Evolutionary conservation across 306 rosid species (phyloP).

Genomic region (Begonia masoniana): DNA sequence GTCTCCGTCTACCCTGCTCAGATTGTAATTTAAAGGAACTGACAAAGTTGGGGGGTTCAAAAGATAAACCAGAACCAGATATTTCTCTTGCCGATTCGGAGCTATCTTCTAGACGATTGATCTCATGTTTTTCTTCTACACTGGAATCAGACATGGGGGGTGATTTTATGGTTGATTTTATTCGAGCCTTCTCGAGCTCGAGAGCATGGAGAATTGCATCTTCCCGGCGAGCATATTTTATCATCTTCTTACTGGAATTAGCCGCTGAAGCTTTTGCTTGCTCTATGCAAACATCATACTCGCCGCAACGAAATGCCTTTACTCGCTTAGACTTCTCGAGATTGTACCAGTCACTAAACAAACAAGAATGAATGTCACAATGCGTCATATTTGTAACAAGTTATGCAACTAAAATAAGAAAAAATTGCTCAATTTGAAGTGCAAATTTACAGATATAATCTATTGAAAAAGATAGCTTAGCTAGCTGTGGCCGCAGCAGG

Average conservation of each 20-base stretch:
- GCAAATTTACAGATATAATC: neutral
- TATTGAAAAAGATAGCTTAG: too few species aligned
- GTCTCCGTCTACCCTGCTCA: conserved; percentile 67
- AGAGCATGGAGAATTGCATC: conserved; percentile 98
- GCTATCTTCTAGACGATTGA: conserved; percentile 49
- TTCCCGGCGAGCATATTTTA: conserved; percentile 95
- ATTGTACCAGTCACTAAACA: conserved; percentile 89
- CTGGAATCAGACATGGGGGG: conserved; percentile 38
- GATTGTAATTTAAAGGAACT: conserved; percentile 54
- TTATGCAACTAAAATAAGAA: neutral
- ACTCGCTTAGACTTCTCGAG: conserved; percentile 91
- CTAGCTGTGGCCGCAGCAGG: too few species aligned
- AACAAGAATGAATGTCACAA: neutral
- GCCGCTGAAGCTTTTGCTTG: conserved; percentile 83
- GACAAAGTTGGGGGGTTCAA: conserved; percentile 74
- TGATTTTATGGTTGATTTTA: conserved; percentile 35
- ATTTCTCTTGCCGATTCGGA: conserved; percentile 72
- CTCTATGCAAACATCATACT: conserved; percentile 81
- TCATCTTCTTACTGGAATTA: conserved; percentile 62
- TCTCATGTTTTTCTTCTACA: conserved; percentile 34
- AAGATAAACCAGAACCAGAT: conserved; percentile 84
- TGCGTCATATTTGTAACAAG: too few species aligned
- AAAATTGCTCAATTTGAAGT: neutral
- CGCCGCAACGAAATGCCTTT: conserved; percentile 94
- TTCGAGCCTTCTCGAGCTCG: conserved; percentile 64